These are phyloP conservation scores for Dipodascus geniculatus DNA, from an alignment of 805 yeast genomes.

Conservation along the genomic window DNA sequence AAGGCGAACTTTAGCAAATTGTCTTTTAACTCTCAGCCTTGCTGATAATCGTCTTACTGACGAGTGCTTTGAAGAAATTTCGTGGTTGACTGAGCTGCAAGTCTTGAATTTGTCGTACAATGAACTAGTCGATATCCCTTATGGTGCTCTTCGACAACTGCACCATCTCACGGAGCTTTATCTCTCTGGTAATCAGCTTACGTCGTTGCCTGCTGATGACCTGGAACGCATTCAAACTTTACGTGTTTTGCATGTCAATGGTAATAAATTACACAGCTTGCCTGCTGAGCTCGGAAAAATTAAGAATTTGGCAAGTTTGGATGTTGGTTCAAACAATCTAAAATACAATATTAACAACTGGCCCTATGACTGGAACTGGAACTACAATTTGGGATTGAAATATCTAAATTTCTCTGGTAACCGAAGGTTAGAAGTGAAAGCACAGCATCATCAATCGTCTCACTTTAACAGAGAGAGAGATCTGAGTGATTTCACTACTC, in stretches of 20 bases:
- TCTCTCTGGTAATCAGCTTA: conserved; percentile 72
- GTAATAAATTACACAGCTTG: conserved; percentile 71
- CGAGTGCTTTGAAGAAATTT: conserved; percentile 57
- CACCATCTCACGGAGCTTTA: conserved; percentile 50
- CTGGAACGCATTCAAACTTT: conserved; percentile 50
- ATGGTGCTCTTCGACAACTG: conserved; percentile 50
- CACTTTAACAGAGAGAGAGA: conserved; percentile 16
- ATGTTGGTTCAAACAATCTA: conserved; percentile 82
- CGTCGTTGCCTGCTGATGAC: conserved; percentile 77
- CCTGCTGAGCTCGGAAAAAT: conserved; percentile 82
- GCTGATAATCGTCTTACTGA: conserved; percentile 81
- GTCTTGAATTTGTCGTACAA: conserved; percentile 73
- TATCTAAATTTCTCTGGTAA: conserved; percentile 89
- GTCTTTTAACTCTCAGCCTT: conserved; percentile 45
- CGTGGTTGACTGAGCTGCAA: conserved; percentile 45
- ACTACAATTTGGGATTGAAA: conserved; percentile 60
- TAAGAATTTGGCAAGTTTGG: conserved; percentile 52
- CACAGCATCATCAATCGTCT: conserved; percentile 31
- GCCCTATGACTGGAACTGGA: conserved; percentile 98
- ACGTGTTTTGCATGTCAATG: conserved; percentile 57
- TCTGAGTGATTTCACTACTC: conserved; percentile 54
- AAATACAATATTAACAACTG: conserved; percentile 88
- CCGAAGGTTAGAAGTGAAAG: conserved; percentile 78
- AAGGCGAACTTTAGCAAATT: conserved; percentile 30
- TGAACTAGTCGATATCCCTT: conserved; percentile 69